Base-by-base conservation (phyloP, 2,329 filamentous ascomycete genomes). In the Macrophomina tecta region DNA sequence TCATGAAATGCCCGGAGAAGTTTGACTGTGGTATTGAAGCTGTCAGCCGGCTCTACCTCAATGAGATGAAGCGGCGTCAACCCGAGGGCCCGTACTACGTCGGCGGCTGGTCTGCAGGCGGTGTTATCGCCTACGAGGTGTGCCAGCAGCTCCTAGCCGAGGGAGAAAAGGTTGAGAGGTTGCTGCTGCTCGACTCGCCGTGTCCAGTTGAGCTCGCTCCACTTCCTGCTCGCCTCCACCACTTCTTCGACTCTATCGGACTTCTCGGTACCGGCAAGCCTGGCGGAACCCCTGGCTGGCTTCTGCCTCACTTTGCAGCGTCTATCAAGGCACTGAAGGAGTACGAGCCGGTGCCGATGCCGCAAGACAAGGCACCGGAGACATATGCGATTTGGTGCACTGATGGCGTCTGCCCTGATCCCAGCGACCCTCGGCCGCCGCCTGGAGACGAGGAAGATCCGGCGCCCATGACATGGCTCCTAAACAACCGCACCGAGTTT, bases 401-500 rank as follows among this genome's bases (percentile, higher is more conserved):
- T 69, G 89, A 93, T 68, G 90, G 90, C 69, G 89, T 93, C 4
- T 91, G 89, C 81, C 86, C 89, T 69, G 81, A 86, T 65, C 87
- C 89, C 5, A 84, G 85, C 58, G 89, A 91, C 75, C 89, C 89
- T 48, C 83, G 87, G 51, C 89, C 89, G 82, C 72, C 89, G 84
- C 78, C 89, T 85, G 73, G 86, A 85, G 75, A 84, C 75, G 82
- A 82, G 68, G 83, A 84, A 75, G 83, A 85, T 69, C 82, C 82
- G 65, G 81, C 81, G 55, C 83, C 83, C 32, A 85, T 85, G 83
- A 84, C 78, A 72, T 93, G 91, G 85, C 80, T 93, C 64, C 83
- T 93, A 5, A 89, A 92, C 76, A 90, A 92, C 81, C 83, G 91
- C 67, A 87, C 85, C 4, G 89, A 91, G 76, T 93, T 93, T 75